These are phyloP conservation scores for Durotheca rogersii DNA, from an alignment of 495 filamentous ascomycete species.

Conservation along the genomic window DNA sequence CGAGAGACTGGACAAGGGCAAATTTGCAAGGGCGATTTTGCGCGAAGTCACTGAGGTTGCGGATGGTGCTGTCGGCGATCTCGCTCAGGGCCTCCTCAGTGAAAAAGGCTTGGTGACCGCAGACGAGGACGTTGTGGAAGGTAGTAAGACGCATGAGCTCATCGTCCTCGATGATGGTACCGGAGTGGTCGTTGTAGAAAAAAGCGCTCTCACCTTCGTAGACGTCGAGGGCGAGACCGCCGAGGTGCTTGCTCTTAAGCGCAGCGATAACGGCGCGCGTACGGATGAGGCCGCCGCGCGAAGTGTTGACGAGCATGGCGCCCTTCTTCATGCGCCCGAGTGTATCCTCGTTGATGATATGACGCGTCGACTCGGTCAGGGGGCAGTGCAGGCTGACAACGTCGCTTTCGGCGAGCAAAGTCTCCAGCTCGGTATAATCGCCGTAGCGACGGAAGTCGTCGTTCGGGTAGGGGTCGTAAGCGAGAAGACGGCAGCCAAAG, in stretches of 20 bases:
- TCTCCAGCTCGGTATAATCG: slow-evolving; percentile 54
- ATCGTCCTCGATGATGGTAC: slow-evolving; percentile 69
- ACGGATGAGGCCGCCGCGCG: slow-evolving; percentile 63
- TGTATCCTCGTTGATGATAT: slow-evolving; percentile 59
- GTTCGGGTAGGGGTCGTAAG: slow-evolving; percentile 55
- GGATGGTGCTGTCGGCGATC: slow-evolving; percentile 62
- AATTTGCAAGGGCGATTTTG: slow-evolving; percentile 38
- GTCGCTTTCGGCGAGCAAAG: slow-evolving; percentile 55
- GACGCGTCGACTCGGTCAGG: slow-evolving; percentile 56
- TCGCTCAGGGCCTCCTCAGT: slow-evolving; percentile 64
- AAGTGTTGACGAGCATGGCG: slow-evolving; percentile 66
- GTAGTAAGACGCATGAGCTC: slow-evolving; percentile 66
- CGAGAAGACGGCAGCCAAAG: slow-evolving; percentile 63
- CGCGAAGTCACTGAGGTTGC: slow-evolving; percentile 51
- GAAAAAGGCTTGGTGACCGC: slow-evolving; percentile 71
- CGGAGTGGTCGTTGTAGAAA: slow-evolving; percentile 67
- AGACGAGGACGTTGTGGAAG: slow-evolving; percentile 68
- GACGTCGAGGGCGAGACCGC: slow-evolving; percentile 59
- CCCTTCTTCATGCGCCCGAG: slow-evolving; percentile 58
- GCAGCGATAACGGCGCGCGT: slow-evolving; percentile 59
- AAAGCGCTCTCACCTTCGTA: slow-evolving; percentile 56
- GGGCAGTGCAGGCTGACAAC: slow-evolving; percentile 68
- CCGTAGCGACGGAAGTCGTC: slow-evolving; percentile 54
- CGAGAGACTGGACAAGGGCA: slow-evolving; percentile 35
- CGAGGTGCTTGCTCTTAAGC: slow-evolving; percentile 57